Evolutionary conservation across 768 basidiomycete species (phyloP).

Genomic region (Amanita thiersii): DNA sequence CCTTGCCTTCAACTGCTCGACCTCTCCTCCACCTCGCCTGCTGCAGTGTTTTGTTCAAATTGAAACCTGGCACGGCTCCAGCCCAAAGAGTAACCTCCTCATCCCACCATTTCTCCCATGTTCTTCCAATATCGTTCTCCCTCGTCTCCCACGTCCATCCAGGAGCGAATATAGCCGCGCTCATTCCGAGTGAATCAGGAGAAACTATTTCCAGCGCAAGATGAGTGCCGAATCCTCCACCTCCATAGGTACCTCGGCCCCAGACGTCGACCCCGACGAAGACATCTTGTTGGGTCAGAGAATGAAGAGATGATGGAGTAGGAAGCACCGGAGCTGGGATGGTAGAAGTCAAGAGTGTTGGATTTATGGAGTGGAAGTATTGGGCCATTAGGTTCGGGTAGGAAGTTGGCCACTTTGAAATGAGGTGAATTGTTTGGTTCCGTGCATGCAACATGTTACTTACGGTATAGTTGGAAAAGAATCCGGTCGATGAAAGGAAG

Average conservation of each 20-base stretch:
- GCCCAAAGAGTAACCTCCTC: slow-evolving; percentile 69
- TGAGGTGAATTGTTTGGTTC: neutral
- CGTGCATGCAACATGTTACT: slow-evolving; percentile 11
- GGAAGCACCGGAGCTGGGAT: slow-evolving; percentile 15
- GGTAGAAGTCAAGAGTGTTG: slow-evolving; percentile 13
- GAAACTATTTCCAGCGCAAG: slow-evolving; percentile 57
- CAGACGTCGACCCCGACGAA: slow-evolving; percentile 77
- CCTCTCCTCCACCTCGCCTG: no score
- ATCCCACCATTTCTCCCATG: slow-evolving; percentile 67
- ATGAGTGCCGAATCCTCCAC: slow-evolving; percentile 64
- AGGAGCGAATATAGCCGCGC: slow-evolving; percentile 72
- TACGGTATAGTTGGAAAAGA: slow-evolving; percentile 80
- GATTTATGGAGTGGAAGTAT: slow-evolving; percentile 48
- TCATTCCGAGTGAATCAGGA: slow-evolving; percentile 52
- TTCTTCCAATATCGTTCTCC: slow-evolving; percentile 50
- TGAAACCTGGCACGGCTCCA: slow-evolving; percentile 37
- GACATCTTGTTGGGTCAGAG: slow-evolving; percentile 39
- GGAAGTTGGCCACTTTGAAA: slow-evolving; percentile 50
- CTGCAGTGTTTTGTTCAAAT: slow-evolving; percentile 3
- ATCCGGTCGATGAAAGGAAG: slow-evolving; percentile 60
- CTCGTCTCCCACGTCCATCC: slow-evolving; percentile 82
- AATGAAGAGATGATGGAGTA: slow-evolving; percentile 26
- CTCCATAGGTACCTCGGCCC: slow-evolving; percentile 70
- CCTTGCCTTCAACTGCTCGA: no score
- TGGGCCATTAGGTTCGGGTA: slow-evolving; percentile 43